Evolutionary conservation across 768 basidiomycete genomes (phyloP), one percentile per base, ranked within the genome.

Genomic region (Tephrocybe sp.): DNA sequence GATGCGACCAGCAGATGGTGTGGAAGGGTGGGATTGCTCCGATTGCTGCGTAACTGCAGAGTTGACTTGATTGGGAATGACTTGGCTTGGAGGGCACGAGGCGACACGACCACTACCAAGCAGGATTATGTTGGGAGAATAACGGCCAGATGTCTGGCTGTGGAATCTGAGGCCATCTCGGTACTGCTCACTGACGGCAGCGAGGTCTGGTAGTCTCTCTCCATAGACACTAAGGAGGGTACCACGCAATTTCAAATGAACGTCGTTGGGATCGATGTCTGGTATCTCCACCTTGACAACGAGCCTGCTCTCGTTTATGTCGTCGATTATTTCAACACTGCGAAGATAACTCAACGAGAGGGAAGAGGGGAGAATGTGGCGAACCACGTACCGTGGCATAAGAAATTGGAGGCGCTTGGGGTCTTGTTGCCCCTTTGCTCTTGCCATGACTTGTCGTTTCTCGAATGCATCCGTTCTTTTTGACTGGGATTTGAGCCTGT

Each of bases 261-360:
- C 60, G 23, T 73, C 66, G 11, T 59, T 55, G 8, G 60, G 67
- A 40, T 64, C 67, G 39, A 78, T 67, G 15, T 75, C 77, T 27
- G 77, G 77, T 12, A 78, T 54, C 52, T 78, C 77, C 45, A 76
- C 69, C 6, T 71, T 64, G 4, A 71, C 74, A 2, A 64, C 49
- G 4, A 71, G 45, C 16, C 53, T 69, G 8, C 65, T 50, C 1
- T 62, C 64, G 4, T 56, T 61, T 6, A 69, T 66, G 45, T 76
- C 69, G 41, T 76, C 70, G 13, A 74, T 58, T 15, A 76, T 52
- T 46, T 75, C 74, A 66, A 75, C 69, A 41, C 77, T 77, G 47
- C 31, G 50, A 0, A 57, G 12, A 50, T 24, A n/a, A 8, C 2
- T 42, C 48, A 18, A 50, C 40, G 39, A 36, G 13, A 22, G 9